Evolutionary conservation across 352 stramenopile genomes (phyloP).

Genomic region (Thraustotheca clavata): DNA sequence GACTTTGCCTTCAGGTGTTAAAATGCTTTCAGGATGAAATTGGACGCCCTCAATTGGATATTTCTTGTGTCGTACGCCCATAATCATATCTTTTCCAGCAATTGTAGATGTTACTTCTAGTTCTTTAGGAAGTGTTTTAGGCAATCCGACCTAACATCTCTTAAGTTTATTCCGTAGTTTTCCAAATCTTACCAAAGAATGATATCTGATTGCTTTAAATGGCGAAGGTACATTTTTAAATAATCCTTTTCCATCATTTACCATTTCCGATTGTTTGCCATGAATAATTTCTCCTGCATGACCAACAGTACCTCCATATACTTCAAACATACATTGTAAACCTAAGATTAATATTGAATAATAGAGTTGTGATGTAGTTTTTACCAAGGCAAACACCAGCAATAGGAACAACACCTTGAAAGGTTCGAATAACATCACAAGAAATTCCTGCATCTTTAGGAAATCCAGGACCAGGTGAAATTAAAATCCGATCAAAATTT

Average conservation of each 20-base stretch:
- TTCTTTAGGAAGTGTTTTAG: conserved; percentile 65
- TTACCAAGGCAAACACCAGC: conserved; percentile 68
- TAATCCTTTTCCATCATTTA: conserved; percentile 74
- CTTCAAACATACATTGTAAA: conserved; percentile 82
- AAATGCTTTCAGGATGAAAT: conserved; percentile 85
- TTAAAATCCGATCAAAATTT: conserved; percentile 79
- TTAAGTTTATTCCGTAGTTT: not conserved
- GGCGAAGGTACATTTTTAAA: conserved; percentile 74
- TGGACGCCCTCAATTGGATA: conserved; percentile 82
- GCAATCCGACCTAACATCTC: conserved; percentile 36
- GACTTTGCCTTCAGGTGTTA: conserved; percentile 69
- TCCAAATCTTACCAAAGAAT: conserved; percentile 43
- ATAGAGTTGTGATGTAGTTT: not conserved
- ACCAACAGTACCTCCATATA: conserved; percentile 77
- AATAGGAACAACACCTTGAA: conserved; percentile 75
- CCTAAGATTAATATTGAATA: conserved; percentile 23
- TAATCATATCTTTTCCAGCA: conserved; percentile 82
- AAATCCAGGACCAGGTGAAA: conserved; percentile 76
- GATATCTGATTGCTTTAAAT: conserved; percentile 81
- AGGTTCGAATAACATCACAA: conserved; percentile 73
- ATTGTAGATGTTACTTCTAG: conserved; percentile 77
- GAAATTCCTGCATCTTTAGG: conserved; percentile 76
- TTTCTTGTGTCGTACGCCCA: conserved; percentile 82
- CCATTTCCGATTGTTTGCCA: conserved; percentile 78
- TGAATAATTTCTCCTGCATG: conserved; percentile 84